These are phyloP conservation scores for Diaporthe batatas DNA, from an alignment of 2,329 filamentous ascomycete genomes.

Conservation along the genomic window DNA sequence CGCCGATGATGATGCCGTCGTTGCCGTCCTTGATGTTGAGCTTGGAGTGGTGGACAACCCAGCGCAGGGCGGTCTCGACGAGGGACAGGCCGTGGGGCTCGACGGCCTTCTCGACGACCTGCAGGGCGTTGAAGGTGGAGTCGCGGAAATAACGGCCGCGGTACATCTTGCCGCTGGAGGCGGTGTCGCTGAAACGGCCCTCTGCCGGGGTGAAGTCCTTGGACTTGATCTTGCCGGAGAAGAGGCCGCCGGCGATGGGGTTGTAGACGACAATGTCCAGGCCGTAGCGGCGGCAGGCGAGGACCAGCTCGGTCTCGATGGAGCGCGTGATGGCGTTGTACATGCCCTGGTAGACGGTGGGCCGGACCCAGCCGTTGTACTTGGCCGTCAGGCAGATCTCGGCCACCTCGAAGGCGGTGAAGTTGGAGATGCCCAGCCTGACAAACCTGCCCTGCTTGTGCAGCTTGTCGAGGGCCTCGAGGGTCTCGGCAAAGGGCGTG, in stretches of 20 bases:
- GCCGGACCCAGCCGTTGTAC: slow-evolving; percentile 83
- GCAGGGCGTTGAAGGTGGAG: slow-evolving; percentile 71
- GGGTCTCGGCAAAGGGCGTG: slow-evolving; percentile 82
- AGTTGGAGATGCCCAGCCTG: slow-evolving; percentile 84
- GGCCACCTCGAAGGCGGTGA: slow-evolving; percentile 87
- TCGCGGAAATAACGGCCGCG: slow-evolving; percentile 80
- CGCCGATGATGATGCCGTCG: slow-evolving; percentile 72
- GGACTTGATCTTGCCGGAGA: slow-evolving; percentile 83
- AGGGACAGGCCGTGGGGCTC: slow-evolving; percentile 76
- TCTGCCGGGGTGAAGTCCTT: slow-evolving; percentile 71
- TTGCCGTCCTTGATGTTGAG: slow-evolving; percentile 65
- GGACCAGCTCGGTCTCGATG: slow-evolving; percentile 81
- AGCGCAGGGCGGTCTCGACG: slow-evolving; percentile 81
- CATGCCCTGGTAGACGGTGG: slow-evolving; percentile 84
- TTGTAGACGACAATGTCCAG: slow-evolving; percentile 87
- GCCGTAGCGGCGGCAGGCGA: slow-evolving; percentile 80
- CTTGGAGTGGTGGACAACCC: slow-evolving; percentile 78
- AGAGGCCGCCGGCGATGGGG: slow-evolving; percentile 83
- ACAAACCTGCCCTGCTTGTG: slow-evolving; percentile 91
- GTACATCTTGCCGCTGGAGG: slow-evolving; percentile 66
- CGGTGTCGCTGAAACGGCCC: slow-evolving; percentile 76
- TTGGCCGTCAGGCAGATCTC: slow-evolving; percentile 86
- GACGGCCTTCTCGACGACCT: slow-evolving; percentile 75
- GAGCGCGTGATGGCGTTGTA: slow-evolving; percentile 84
- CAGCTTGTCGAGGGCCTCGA: slow-evolving; percentile 82